phyloP scores from a whole-genome alignment of 306 rosid genomes.

The Datisca glomerata region DNA sequence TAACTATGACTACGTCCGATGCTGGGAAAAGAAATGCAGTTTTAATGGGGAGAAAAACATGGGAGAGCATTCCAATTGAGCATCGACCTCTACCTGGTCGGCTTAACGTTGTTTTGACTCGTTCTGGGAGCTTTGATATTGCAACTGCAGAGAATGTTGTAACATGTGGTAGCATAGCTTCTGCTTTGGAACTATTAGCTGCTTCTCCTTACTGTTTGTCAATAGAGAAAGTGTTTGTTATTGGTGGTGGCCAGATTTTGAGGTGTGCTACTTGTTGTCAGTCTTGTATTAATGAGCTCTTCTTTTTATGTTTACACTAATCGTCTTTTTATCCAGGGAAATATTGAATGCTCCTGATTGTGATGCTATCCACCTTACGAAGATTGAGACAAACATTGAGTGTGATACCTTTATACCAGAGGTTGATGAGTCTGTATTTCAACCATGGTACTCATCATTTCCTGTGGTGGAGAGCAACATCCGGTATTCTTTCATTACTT shows the following conservation, averaged over 20 bases:
- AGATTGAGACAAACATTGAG: slow-evolving; percentile 58
- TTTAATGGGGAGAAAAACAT: slow-evolving; percentile 90
- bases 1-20: slow-evolving; percentile 59
- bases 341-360: slow-evolving; percentile 80
- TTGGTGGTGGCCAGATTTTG: slow-evolving; percentile 79
- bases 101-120: slow-evolving; percentile 87
- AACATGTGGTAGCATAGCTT: slow-evolving; percentile 70
- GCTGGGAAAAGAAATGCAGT: slow-evolving; percentile 75
- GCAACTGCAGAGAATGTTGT: slow-evolving; percentile 90
- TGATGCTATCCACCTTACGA: slow-evolving; percentile 85
- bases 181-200: slow-evolving; percentile 88
- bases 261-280: slow-evolving; percentile 30
- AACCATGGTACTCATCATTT: slow-evolving; percentile 86
- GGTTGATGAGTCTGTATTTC: slow-evolving; percentile 62
- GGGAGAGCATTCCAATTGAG: slow-evolving; percentile 73
- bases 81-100: slow-evolving; percentile 71
- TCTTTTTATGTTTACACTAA: slow-evolving; percentile 9
- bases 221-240: slow-evolving; percentile 86
- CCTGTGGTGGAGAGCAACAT: slow-evolving; percentile 61
- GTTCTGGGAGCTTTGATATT: slow-evolving; percentile 87
- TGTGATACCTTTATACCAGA: slow-evolving; percentile 75
- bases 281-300: slow-evolving; percentile 4
- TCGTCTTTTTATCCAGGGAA: slow-evolving; percentile 48
- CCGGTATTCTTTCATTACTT: slow-evolving; percentile 62
- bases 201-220: slow-evolving; percentile 82